Percentiles rank a stretch among this genome's conserved stretches.
These are phyloP conservation scores for Lactarius vividus DNA, from an alignment of 768 basidiomycete genomes.

Conservation along the genomic window DNA sequence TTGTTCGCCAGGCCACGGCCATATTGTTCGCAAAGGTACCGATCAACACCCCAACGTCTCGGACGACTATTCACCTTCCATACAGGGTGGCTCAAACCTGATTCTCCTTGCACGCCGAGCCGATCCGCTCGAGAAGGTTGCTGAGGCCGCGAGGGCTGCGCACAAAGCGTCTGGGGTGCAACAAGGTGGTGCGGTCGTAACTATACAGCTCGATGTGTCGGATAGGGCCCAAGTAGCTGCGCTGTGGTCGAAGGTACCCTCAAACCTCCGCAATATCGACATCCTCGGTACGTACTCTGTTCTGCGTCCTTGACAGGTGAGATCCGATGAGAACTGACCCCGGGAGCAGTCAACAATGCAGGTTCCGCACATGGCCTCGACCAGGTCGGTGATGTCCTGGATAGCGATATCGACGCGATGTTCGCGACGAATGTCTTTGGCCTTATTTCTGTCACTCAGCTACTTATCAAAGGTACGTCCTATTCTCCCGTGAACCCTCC, in stretches of 20 bases:
- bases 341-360: constrained; percentile 62
- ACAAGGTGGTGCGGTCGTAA: constrained; percentile 74
- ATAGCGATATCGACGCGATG: constrained; percentile 71
- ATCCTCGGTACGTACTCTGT: constrained; percentile 61
- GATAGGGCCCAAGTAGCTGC: constrained; percentile 69
- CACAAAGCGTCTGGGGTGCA: constrained; percentile 70
- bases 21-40: constrained; percentile 84
- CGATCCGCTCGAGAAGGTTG: constrained; percentile 70
- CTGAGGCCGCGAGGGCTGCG: constrained; percentile 61
- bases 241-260: constrained; percentile 70
- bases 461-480: constrained; percentile 39
- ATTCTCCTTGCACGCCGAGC: constrained; percentile 78
- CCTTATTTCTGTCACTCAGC: constrained; percentile 78
- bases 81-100: constrained; percentile 80
- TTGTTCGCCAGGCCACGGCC: constrained; percentile 65
- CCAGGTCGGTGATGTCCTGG: constrained; percentile 76
- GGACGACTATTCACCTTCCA: neutral
- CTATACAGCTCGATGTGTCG: constrained; percentile 74
- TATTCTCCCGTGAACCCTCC: constrained; percentile 43
- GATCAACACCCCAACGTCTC: constrained; percentile 1
- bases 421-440: constrained; percentile 65
- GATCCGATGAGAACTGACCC: neutral
- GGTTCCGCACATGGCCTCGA: constrained; percentile 90
- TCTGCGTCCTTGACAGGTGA: neutral
- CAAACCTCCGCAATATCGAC: constrained; percentile 70